These are phyloP conservation scores for Phytophthora aleatoria DNA, from an alignment of 352 stramenopile species.

Conservation along the genomic window DNA sequence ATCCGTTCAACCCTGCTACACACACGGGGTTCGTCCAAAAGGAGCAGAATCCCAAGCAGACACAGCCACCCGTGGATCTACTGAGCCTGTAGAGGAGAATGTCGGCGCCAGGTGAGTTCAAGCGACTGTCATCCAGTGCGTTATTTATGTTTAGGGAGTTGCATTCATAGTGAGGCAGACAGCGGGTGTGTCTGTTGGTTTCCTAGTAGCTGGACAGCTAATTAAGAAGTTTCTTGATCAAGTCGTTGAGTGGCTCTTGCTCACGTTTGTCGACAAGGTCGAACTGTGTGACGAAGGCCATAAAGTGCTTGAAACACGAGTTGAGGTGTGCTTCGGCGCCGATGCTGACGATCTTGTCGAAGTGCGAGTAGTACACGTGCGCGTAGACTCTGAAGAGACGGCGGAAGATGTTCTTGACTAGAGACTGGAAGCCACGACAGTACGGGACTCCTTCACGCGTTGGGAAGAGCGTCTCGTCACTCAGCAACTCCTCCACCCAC, in stretches of 20 bases:
- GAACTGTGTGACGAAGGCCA: conserved; percentile 96
- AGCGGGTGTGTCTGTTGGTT: conserved; percentile 4
- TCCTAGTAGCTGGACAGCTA: conserved; percentile 8
- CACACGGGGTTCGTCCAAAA: conserved; percentile 21
- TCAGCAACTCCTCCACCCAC: conserved; percentile 91
- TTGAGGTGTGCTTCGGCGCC: conserved; percentile 96
- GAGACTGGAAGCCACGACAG: conserved; percentile 80
- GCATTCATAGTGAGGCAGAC: conserved; percentile 14
- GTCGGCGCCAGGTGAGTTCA: neutral
- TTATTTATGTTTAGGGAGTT: conserved; percentile 43
- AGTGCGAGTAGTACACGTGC: conserved; percentile 97
- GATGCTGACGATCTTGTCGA: conserved; percentile 94
- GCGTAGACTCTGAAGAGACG: conserved; percentile 97
- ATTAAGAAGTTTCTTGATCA: conserved; percentile 86
- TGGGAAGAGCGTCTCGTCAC: conserved; percentile 81
- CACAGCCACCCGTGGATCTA: conserved; percentile 42
- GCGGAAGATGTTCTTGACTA: conserved; percentile 94
- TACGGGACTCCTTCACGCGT: conserved; percentile 71
- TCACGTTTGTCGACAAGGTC: conserved; percentile 94
- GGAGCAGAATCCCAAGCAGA: conserved; percentile 33
- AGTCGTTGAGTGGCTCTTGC: conserved; percentile 93
- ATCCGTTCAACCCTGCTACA: conserved; percentile 47
- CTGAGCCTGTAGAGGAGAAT: conserved; percentile 40
- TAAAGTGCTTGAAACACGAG: conserved; percentile 99
- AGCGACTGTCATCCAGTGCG: conserved; percentile 22